Base-by-base conservation (phyloP, 208 protist genomes). In the Trypanosoma scelopori region DNA sequence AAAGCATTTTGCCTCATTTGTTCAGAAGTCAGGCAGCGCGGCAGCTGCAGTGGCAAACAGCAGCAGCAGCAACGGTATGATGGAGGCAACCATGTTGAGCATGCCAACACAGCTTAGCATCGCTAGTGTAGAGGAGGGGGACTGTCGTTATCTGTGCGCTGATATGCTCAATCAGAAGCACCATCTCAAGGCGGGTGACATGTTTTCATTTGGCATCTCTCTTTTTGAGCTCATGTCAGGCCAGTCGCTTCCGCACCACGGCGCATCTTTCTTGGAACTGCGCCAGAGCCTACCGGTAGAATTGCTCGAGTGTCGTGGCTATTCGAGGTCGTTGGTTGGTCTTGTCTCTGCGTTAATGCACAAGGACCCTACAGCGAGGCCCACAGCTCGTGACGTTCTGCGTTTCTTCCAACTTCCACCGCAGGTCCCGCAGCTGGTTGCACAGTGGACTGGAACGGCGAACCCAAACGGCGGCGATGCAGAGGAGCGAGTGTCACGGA, bases 121-220 rank as follows among this genome's bases (percentile, higher is more conserved):
- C 20, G 61, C 67, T n/a, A 93, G 85, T 73, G 73, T 93, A 11
- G 92, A 97, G 47, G 92, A 97, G 62, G 92, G 92, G 18, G 92
- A 97, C 74, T 92, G 85, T 66, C 84, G 90, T 43, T 97, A 97
- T 72, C 67, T 97, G 3, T 91, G 90, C 68, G 57, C 77, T 0
- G 92, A 97, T 62, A 96, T 97, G 92, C 75, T 97, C 25, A 97
- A 97, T 74, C 76, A 87, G 43, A 95, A 96, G 72, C 61, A 30
- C 12, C 60, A 93, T 69, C 83, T 87, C 53, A 88, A 78, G 56
- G 88, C 82, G 3, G 92, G 88, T 6, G 92, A 97, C 60, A 87
- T 97, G 68, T 97, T 96, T 74, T 84, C 84, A 0, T 78, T 97
- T n/a, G 92, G 92, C 30, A 93, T 97, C 75, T 94, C 88, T 32